These are phyloP conservation scores for Acacia confusa DNA, from an alignment of 306 rosid genomes.

Conservation along the genomic window DNA sequence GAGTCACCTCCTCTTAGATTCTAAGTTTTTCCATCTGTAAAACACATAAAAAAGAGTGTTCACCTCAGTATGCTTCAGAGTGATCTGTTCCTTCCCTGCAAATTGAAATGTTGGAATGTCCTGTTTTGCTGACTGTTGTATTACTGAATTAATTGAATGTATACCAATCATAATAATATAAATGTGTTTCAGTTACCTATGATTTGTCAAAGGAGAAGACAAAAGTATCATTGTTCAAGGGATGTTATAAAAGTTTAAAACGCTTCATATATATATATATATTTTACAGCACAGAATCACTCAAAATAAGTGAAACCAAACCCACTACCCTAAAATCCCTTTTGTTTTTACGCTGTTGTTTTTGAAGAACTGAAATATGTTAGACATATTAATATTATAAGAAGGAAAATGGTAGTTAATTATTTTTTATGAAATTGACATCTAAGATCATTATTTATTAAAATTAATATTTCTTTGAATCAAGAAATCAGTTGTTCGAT, in stretches of 20 bases:
- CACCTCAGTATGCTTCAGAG: neutral
- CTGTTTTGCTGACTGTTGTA: neutral
- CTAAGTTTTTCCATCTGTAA: neutral
- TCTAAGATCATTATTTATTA: too few species aligned
- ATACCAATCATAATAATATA: neutral
- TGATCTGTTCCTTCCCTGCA: neutral
- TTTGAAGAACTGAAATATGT: neutral
- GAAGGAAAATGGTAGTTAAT: neutral
- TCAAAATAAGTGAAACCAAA: too few species aligned
- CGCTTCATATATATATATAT: too few species aligned
- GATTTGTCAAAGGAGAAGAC: neutral
- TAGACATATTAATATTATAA: neutral
- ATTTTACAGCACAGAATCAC: too few species aligned
- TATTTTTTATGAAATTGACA: too few species aligned
- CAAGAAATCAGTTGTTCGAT: too few species aligned
- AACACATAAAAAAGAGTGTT: constrained; percentile 6
- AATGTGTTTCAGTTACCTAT: neutral
- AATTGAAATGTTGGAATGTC: neutral
- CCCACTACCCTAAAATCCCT: neutral
- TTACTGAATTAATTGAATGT: constrained; percentile 11
- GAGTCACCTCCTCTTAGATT: constrained; percentile 25
- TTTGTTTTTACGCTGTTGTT: neutral
- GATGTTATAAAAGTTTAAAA: neutral
- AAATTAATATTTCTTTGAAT: too few species aligned
- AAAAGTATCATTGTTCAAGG: neutral